Percentiles rank a stretch among this genome's conserved stretches.
Conservation (phyloP, 768 basidiomycete genomes). For the Hortiboletus campestris region DNA sequence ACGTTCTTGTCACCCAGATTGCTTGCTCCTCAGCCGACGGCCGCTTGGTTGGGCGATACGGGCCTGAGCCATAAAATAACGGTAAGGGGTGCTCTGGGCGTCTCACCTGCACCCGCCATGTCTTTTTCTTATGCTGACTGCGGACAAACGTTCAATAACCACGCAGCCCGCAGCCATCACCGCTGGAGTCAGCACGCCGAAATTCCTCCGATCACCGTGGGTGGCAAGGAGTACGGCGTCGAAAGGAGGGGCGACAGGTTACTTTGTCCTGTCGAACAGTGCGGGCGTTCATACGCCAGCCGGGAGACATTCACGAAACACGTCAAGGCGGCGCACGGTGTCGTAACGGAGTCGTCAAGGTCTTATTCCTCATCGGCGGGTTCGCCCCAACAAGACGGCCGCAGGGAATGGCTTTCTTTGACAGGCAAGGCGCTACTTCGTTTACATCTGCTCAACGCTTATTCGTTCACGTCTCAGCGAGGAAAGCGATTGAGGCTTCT, state of each 20-base stretch:
- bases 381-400: neutral
- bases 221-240: neutral
- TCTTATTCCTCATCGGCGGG: neutral
- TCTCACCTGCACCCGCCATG: neutral
- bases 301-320: neutral
- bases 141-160: neutral
- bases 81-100: neutral
- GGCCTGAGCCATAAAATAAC: neutral
- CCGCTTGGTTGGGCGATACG: too few relatives aligned
- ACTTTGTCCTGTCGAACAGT: neutral
- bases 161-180: neutral
- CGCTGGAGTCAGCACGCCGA: neutral
- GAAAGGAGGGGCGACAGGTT: neutral
- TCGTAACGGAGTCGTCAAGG: neutral
- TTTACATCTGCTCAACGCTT: neutral
- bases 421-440: neutral
- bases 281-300: neutral
- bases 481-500: neutral
- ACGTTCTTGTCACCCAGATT: too few relatives aligned
- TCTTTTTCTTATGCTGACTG: neutral
- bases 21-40: too few relatives aligned
- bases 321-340: neutral
- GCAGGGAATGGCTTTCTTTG: neutral
- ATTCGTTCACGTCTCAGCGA: neutral
- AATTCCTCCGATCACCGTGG: neutral